Conservation (phyloP, 75 land plant species). For the Sequoiadendron giganteum region DNA sequence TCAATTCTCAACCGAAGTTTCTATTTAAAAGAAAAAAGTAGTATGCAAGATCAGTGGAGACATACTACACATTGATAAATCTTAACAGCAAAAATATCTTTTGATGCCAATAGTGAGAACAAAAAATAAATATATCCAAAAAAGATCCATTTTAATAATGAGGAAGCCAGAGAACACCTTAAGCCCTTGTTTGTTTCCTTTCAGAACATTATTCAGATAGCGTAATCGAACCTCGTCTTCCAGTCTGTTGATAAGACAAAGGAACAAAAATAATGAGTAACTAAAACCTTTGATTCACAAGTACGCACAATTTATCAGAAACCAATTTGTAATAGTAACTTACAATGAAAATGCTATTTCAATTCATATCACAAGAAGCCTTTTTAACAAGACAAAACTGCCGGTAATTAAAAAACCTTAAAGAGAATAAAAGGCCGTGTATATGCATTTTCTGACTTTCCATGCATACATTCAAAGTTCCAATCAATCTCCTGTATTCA, state of each 20-base stretch:
- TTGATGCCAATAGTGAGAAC: neutral
- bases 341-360: neutral
- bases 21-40: constrained; percentile 20
- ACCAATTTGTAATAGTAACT: neutral
- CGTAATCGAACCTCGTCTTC: constrained; percentile 53
- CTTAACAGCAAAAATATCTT: neutral
- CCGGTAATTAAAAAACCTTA: neutral
- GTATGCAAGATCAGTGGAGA: constrained; percentile 3
- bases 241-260: constrained; percentile 23
- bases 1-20: constrained; percentile 53
- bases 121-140: neutral
- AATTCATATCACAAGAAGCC: neutral
- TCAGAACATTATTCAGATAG: constrained; percentile 42
- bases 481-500: neutral
- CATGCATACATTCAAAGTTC: neutral
- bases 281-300: neutral
- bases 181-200: constrained; percentile 56
- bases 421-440: neutral
- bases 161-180: constrained; percentile 28
- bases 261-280: neutral
- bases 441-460: neutral
- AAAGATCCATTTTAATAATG: neutral
- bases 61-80: neutral
- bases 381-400: neutral
- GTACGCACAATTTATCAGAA: neutral